Percentiles rank a stretch among this genome's conserved stretches.
phyloP scores from a whole-genome alignment of 495 filamentous ascomycete genomes.

The Bacidia rubella region DNA sequence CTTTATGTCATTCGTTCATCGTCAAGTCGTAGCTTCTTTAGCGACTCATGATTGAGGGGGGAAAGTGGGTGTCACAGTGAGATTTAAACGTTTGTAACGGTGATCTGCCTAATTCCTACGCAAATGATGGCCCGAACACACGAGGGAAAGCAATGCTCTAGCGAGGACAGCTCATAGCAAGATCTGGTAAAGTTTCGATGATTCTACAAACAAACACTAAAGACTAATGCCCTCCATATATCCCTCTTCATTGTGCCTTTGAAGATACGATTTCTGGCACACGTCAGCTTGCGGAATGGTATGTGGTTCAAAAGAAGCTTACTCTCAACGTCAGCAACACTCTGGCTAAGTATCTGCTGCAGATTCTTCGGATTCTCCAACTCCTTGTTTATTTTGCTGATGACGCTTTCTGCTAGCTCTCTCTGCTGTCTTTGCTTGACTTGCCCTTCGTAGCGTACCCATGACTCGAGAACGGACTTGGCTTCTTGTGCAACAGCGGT shows the following conservation, averaged over 20 bases:
- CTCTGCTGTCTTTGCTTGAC: conserved; percentile 96
- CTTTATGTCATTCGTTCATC: conserved; percentile 31
- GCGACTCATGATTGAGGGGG: not conserved
- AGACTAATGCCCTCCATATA: too few relatives aligned
- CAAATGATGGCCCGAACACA: too few relatives aligned
- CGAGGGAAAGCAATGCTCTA: too few relatives aligned
- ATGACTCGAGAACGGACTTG: conserved; percentile 89
- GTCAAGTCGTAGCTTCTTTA: not conserved
- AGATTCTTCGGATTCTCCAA: conserved; percentile 91
- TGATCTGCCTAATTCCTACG: too few relatives aligned
- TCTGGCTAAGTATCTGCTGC: conserved; percentile 91
- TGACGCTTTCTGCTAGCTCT: conserved; percentile 84
- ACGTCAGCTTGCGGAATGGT: not conserved
- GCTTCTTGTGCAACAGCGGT: conserved; percentile 82
- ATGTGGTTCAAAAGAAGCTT: conserved; percentile 29
- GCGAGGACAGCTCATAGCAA: too few relatives aligned
- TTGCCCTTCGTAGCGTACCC: conserved; percentile 96
- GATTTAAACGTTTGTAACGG: too few relatives aligned
- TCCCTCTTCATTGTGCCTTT: conserved; percentile 37
- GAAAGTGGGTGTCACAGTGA: too few relatives aligned
- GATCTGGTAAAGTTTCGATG: too few relatives aligned
- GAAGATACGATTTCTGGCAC: conserved; percentile 36
- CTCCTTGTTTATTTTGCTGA: conserved; percentile 95
- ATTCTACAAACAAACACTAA: too few relatives aligned
- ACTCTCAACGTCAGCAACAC: conserved; percentile 93